phyloP scores from a whole-genome alignment of 495 filamentous ascomycete species.

The Aspergillus avenaceus region DNA sequence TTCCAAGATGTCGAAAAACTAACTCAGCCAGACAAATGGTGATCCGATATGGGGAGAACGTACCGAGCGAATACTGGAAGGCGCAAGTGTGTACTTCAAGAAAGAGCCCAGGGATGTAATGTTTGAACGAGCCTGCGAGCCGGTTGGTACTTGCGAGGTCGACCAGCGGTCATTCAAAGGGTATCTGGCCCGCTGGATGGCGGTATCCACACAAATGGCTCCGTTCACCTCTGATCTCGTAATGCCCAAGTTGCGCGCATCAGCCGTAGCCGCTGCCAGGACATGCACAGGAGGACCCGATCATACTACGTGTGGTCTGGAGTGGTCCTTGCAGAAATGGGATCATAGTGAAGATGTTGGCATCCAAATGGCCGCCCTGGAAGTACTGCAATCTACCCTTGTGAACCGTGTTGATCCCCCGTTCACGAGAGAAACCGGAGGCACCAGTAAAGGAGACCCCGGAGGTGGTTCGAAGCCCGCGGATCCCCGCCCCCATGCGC shows the following conservation, averaged over 20 bases:
- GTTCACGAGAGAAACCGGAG: conserved; percentile 62
- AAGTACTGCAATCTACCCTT: conserved; percentile 62
- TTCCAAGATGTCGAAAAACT: background rate
- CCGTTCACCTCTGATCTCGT: conserved; percentile 61
- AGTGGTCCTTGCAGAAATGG: conserved; percentile 53
- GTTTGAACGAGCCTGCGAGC: conserved; percentile 63
- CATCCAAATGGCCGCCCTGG: conserved; percentile 69
- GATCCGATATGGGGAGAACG: conserved; percentile 54
- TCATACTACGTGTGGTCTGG: conserved; percentile 56
- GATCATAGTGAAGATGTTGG: conserved; percentile 59
- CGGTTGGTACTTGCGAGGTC: conserved; percentile 56
- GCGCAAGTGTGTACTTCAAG: conserved; percentile 50
- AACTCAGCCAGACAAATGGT: conserved; percentile 21
- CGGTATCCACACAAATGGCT: conserved; percentile 63
- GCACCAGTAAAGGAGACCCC: conserved; percentile 70
- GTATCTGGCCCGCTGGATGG: conserved; percentile 79
- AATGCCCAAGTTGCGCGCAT: conserved; percentile 60
- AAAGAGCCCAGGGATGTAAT: conserved; percentile 48
- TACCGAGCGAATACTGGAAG: conserved; percentile 54
- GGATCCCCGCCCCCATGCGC: conserved; percentile 7
- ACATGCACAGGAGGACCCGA: conserved; percentile 61
- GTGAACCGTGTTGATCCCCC: conserved; percentile 45
- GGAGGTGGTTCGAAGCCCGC: conserved; percentile 47
- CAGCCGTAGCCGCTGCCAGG: conserved; percentile 63
- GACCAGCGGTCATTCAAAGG: conserved; percentile 86